Conservation (phyloP, 116 monocot species). For the Phalaenopsis hybrid region DNA sequence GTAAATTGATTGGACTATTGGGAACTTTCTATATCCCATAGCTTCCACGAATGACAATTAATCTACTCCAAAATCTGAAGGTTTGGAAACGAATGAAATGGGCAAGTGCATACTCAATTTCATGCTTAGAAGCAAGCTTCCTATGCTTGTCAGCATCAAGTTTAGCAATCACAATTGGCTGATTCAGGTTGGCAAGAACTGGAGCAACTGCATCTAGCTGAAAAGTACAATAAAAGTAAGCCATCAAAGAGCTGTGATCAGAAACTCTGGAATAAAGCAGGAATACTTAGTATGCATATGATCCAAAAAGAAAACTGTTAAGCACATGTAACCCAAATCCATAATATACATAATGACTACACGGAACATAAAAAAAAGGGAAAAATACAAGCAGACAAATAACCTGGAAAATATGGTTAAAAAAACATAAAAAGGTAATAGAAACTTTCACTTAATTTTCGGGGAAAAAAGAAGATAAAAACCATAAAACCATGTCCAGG, state of each 20-base stretch:
- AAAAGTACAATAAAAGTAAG: neutral
- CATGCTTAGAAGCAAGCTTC: slow-evolving; percentile 81
- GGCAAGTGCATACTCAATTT: slow-evolving; percentile 31
- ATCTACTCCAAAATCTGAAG: neutral
- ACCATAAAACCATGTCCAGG: neutral
- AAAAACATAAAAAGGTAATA: neutral
- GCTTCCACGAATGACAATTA: neutral
- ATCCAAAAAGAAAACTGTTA: neutral
- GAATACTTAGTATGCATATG: neutral
- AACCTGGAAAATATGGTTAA: neutral
- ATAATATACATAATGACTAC: neutral
- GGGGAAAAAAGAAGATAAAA: neutral
- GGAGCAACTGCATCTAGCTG: slow-evolving; percentile 77
- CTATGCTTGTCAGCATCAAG: slow-evolving; percentile 85
- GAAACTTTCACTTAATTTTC: neutral
- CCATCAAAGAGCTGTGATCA: neutral
- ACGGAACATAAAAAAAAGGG: neutral
- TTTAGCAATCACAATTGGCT: slow-evolving; percentile 76
- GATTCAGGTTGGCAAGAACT: slow-evolving; percentile 45
- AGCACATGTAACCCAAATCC: neutral
- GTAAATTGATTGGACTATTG: neutral
- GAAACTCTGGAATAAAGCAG: neutral
- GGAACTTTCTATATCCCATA: neutral
- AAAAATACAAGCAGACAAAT: neutral
- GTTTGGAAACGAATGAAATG: neutral